A percentile compares a stretch with the other conserved stretches of the same genome.
Conservation (phyloP, 208 protist species). For the Trypanosoma rangeli region DNA sequence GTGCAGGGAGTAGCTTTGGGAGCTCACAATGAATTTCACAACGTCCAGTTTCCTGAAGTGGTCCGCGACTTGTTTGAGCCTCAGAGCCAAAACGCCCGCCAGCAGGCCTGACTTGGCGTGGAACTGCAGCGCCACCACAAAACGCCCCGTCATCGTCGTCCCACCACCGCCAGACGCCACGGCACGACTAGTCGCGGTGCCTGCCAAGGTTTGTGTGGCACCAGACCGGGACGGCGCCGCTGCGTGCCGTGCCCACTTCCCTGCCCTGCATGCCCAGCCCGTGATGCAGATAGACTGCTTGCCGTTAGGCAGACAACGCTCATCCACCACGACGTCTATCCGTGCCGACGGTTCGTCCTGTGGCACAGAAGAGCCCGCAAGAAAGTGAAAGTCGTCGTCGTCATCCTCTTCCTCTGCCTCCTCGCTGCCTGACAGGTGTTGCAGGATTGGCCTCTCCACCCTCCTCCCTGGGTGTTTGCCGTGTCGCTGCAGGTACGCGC, state of each 20-base stretch:
- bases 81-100: slow-evolving; percentile 6
- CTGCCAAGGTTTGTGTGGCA: too few relatives aligned
- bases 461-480: slow-evolving; percentile 1
- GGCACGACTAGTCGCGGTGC: neutral
- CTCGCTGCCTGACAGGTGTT: neutral
- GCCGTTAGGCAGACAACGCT: neutral
- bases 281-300: slow-evolving; percentile 18
- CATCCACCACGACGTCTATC: slow-evolving; percentile 12
- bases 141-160: neutral
- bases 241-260: neutral
- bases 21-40: slow-evolving; percentile 1
- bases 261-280: neutral
- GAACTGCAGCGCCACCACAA: slow-evolving; percentile 16
- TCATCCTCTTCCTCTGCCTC: neutral
- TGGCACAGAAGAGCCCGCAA: neutral
- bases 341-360: neutral
- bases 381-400: neutral
- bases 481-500: neutral
- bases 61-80: slow-evolving; percentile 16
- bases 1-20: neutral
- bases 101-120: slow-evolving; percentile 3
- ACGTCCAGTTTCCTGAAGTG: slow-evolving; percentile 1
- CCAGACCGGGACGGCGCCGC: too few relatives aligned
- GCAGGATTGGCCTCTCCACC: neutral
- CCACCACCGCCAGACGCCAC: neutral